Conservation (phyloP, 495 filamentous ascomycete genomes). For the Neurospora sublineolata region DNA sequence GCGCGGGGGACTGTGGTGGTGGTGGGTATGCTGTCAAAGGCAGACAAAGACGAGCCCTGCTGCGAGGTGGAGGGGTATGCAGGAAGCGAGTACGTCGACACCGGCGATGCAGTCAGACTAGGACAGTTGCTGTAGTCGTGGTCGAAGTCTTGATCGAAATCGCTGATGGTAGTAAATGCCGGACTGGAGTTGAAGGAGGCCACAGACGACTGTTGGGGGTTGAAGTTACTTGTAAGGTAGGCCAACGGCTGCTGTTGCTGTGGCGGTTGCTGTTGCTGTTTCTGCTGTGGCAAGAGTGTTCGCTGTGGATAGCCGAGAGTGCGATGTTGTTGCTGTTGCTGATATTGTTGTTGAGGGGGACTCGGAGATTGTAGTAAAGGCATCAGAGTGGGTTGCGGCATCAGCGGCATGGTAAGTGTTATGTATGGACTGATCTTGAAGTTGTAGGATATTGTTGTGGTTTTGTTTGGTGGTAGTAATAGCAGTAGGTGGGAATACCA, state of each 20-base stretch:
- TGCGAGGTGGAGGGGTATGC: constrained; percentile 17
- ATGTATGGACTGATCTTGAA: not conserved
- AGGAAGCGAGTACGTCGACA: constrained; percentile 22
- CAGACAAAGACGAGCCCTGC: constrained; percentile 24
- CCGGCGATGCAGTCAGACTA: constrained; percentile 20
- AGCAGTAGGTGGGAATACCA: not conserved
- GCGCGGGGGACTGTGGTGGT: constrained; percentile 20
- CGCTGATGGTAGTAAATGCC: constrained; percentile 1
- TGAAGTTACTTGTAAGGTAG: not conserved
- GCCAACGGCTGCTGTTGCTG: not conserved
- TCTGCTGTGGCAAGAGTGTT: not conserved
- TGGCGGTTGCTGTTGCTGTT: not conserved
- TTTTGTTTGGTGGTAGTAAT: not conserved
- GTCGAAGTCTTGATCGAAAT: constrained; percentile 15
- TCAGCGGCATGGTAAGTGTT: not conserved
- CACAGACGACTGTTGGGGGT: not conserved
- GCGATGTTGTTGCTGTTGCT: not conserved
- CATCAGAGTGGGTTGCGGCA: not conserved
- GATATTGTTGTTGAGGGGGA: not conserved
- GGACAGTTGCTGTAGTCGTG: constrained; percentile 8
- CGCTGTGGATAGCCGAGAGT: not conserved
- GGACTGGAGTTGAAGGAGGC: not conserved
- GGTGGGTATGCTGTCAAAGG: constrained; percentile 27
- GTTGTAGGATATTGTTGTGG: not conserved
- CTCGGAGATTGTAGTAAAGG: not conserved